These are phyloP conservation scores for Cucumis cinereus DNA, from an alignment of 306 rosid genomes.

Conservation along the genomic window DNA sequence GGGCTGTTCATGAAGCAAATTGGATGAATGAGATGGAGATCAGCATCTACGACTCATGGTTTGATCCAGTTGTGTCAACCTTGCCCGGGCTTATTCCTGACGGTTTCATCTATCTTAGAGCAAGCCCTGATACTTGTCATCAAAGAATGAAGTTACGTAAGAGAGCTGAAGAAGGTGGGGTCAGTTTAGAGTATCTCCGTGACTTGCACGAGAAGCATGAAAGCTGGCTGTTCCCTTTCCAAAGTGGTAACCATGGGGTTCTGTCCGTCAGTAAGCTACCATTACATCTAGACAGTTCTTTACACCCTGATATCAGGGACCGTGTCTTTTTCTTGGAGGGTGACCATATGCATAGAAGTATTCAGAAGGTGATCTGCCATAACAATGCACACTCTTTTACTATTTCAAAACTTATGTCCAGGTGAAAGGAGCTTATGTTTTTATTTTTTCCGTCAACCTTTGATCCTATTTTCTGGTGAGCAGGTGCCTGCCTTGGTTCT, in stretches of 20 bases:
- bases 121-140: constrained; percentile 98
- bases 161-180: constrained; percentile 90
- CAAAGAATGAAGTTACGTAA: constrained; percentile 74
- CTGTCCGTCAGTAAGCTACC: constrained; percentile 61
- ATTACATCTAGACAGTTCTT: constrained; percentile 48
- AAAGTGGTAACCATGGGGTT: constrained; percentile 73
- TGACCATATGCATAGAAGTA: constrained; percentile 92
- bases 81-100: constrained; percentile 97
- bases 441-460: neutral
- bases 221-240: constrained; percentile 84
- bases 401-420: constrained; percentile 3
- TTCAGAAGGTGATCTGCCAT: constrained; percentile 62
- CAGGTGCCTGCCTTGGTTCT: constrained; percentile 98
- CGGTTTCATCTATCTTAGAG: constrained; percentile 94
- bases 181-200: constrained; percentile 61
- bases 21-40: constrained; percentile 99
- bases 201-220: constrained; percentile 92
- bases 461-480: constrained; percentile 2
- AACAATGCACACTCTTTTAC: neutral
- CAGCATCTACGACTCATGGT: constrained; percentile 97
- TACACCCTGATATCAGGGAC: constrained; percentile 76
- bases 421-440: neutral
- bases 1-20: constrained; percentile 96
- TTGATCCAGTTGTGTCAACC: constrained; percentile 91
- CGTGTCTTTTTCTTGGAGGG: constrained; percentile 95